Evolutionary conservation across 345 rosid genomes (phyloP).

Genomic region (Salix suchowensis): DNA sequence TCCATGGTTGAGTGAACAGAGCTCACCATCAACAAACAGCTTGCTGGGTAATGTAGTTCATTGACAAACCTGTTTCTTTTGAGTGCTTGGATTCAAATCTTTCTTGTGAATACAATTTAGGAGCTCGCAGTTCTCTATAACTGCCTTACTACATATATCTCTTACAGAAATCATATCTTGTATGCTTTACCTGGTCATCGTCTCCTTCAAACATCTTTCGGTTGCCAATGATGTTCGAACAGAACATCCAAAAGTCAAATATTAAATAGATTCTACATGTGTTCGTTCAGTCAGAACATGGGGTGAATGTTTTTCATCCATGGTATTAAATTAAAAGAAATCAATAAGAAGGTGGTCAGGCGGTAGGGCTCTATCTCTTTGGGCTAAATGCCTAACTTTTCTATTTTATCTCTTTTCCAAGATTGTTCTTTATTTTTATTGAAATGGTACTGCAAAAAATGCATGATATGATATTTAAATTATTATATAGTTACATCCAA

Average conservation of each 20-base stretch:
- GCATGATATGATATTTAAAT: too few relatives aligned
- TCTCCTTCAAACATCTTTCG: neutral
- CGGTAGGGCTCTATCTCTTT: too few relatives aligned
- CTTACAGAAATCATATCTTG: neutral
- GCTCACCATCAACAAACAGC: constrained; percentile 81
- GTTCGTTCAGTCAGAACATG: neutral
- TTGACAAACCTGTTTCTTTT: constrained; percentile 21
- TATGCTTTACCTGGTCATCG: neutral
- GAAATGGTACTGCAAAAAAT: too few relatives aligned
- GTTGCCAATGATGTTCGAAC: neutral
- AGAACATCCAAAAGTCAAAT: neutral
- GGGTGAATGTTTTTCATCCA: neutral
- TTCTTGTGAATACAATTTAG: constrained; percentile 6
- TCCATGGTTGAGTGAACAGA: constrained; percentile 75
- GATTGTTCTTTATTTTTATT: too few relatives aligned
- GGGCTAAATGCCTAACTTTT: too few relatives aligned
- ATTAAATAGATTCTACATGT: neutral
- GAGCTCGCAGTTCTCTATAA: neutral
- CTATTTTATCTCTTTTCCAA: too few relatives aligned
- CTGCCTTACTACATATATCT: neutral
- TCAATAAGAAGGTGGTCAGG: too few relatives aligned
- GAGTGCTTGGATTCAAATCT: neutral
- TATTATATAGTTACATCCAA: too few relatives aligned
- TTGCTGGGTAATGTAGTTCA: constrained; percentile 52
- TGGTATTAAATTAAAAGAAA: neutral